Evolutionary conservation across 2,329 filamentous ascomycete species (phyloP).

Genomic region (Colletotrichum karsti): DNA sequence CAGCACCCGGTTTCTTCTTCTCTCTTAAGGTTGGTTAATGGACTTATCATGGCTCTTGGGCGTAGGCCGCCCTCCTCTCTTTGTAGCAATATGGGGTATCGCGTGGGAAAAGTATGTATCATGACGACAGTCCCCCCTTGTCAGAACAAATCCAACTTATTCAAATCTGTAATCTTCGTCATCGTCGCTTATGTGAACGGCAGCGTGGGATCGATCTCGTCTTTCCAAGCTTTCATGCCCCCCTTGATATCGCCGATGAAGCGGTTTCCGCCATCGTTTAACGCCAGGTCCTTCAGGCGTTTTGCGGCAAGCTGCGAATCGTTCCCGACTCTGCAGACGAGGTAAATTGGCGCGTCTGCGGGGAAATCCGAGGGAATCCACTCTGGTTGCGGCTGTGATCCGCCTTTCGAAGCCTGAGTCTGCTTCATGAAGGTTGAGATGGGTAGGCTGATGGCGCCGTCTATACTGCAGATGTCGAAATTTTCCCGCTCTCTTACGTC

Average conservation of each 20-base stretch:
- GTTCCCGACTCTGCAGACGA: constrained; percentile 80
- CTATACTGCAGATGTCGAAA: constrained; percentile 80
- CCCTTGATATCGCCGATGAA: constrained; percentile 77
- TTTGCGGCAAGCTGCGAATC: constrained; percentile 78
- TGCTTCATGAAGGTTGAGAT: constrained; percentile 64
- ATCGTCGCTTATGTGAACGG: constrained; percentile 55
- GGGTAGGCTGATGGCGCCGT: constrained; percentile 78
- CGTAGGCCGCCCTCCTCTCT: constrained; percentile 16
- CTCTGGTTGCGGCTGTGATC: constrained; percentile 31
- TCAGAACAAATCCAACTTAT: constrained; percentile 33
- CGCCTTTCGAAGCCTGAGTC: constrained; percentile 35
- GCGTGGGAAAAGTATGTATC: constrained; percentile 32
- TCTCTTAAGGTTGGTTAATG: constrained; percentile 13
- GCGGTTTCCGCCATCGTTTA: constrained; percentile 59
- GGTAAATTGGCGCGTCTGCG: constrained; percentile 66
- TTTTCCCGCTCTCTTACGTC: constrained; percentile 89
- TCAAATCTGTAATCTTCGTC: constrained; percentile 9
- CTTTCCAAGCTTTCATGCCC: constrained; percentile 78
- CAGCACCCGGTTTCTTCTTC: constrained; percentile 8
- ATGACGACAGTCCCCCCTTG: constrained; percentile 34
- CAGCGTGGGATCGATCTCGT: constrained; percentile 67
- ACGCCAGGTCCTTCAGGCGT: constrained; percentile 69
- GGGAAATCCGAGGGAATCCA: constrained; percentile 51
- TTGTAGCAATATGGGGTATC: constrained; percentile 19
- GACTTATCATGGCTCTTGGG: constrained; percentile 19